Conservation (phyloP, 495 filamentous ascomycete species). For the Hypoxylon trugodes region DNA sequence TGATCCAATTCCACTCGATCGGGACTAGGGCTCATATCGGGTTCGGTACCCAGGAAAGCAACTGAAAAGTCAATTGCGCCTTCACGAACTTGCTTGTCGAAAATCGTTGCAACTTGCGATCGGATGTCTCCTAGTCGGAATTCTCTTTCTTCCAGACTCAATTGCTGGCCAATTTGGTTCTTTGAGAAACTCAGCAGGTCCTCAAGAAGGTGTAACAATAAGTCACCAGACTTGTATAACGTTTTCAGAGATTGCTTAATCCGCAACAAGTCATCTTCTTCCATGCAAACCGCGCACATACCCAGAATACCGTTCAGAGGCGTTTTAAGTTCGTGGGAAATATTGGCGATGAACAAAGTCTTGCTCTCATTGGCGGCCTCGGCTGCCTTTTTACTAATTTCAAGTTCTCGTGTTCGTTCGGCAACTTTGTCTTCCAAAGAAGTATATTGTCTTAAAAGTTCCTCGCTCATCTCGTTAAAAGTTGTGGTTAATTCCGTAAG, state of each 20-base stretch:
- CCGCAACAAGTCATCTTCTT: slow-evolving; percentile 77
- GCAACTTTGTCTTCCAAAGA: slow-evolving; percentile 83
- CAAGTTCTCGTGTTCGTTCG: slow-evolving; percentile 82
- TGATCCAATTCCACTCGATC: slow-evolving; percentile 48
- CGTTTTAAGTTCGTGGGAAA: slow-evolving; percentile 93
- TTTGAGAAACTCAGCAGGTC: slow-evolving; percentile 92
- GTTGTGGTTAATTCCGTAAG: slow-evolving; percentile 85
- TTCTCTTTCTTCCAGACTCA: slow-evolving; percentile 83
- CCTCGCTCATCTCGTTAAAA: slow-evolving; percentile 94
- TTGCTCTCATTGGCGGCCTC: slow-evolving; percentile 95
- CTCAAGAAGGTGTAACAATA: slow-evolving; percentile 86
- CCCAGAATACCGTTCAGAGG: slow-evolving; percentile 92
- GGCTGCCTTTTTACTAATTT: slow-evolving; percentile 88
- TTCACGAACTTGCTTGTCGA: slow-evolving; percentile 87
- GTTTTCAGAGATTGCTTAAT: slow-evolving; percentile 84
- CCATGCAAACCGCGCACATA: slow-evolving; percentile 92
- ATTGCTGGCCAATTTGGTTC: slow-evolving; percentile 85
- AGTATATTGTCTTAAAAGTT: slow-evolving; percentile 84
- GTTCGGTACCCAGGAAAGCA: slow-evolving; percentile 66
- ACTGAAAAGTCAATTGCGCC: slow-evolving; percentile 75
- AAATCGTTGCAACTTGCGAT: slow-evolving; percentile 82
- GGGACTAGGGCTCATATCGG: slow-evolving; percentile 45
- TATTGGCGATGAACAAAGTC: slow-evolving; percentile 94
- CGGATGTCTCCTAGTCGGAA: slow-evolving; percentile 82
- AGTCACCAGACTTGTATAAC: slow-evolving; percentile 89